Evolutionary conservation across 192 early-diverging fungal species (phyloP), one percentile per base, ranked within the genome.

Genomic region (Glomus cerebriforme): DNA sequence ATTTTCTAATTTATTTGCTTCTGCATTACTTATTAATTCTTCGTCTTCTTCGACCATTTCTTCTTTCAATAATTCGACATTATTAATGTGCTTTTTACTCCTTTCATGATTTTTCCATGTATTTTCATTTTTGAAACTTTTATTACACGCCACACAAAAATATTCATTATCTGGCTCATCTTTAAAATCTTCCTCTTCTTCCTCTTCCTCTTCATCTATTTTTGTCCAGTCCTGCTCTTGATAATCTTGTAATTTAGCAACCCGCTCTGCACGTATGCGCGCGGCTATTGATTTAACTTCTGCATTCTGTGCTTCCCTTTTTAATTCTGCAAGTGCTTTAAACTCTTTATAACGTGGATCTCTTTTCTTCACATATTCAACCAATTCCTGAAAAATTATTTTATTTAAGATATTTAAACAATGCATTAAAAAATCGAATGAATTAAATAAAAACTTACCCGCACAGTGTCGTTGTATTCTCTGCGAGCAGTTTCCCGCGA

Each of bases 61-160:
- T 59, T 90, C 82, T 39, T 91, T 85, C 19, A 98, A 84, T n/a
- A 87, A 83, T 66, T 92, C 89, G 5, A 94, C 94, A 35, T 89
- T 91, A 81, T 94, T 91, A 12, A 91, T 79, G 81, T 99, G 98
- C 77, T 94, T 94, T 81, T 94, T 95, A 59, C 94, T 95, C 78
- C 89, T 79, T 75, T 95, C 93, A 80, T 99, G 98, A 78, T 93
- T 97, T 37, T 85, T 85, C 86, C 88, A 92, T 86, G 97, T 91
- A 15, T 90, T 83, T 37, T 92, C 88, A 29, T 90, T 91, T 75
- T 94, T 95, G 84, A 98, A 99, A 35, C 75, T 82, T 81, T 96
- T 98, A 77, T 96, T 89, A 83, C 98, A 99, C 3, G 92, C 92
- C 15, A 92, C 89, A 79, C 98, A 99, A 58, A 90, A 90, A 47